Conservation (phyloP, 805 yeast genomes). For the Nakazawaea sp. region DNA sequence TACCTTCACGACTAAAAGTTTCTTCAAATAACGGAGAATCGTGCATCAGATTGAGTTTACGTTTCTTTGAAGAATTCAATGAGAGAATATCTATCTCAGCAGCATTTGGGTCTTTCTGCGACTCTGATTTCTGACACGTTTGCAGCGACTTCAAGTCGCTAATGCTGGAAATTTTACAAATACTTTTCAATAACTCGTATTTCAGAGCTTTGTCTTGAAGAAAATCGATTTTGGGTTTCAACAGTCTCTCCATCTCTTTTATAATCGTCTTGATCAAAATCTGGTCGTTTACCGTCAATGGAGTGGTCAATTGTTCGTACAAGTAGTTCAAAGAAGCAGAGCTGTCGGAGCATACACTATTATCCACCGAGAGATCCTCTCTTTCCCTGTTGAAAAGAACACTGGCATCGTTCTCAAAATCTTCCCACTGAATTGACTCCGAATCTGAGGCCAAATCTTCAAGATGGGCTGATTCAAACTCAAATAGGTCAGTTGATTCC, state of each 20-base stretch:
- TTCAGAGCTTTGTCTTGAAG: neutral
- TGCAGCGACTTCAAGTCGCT: neutral
- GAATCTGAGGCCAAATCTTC: neutral
- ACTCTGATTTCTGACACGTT: neutral
- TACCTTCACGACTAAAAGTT: neutral
- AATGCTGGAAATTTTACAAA: neutral
- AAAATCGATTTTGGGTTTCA: constrained; percentile 1
- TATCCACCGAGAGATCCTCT: constrained; percentile 5
- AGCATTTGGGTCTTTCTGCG: neutral
- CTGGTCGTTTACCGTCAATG: constrained; percentile 9
- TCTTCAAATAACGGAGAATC: neutral
- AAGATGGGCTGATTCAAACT: too few relatives aligned
- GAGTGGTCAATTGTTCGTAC: constrained; percentile 8
- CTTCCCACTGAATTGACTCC: constrained; percentile 5
- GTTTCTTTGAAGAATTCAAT: neutral
- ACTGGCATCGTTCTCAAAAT: constrained; percentile 1
- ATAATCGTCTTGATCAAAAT: constrained; percentile 10
- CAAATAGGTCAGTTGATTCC: too few relatives aligned
- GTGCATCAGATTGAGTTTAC: neutral
- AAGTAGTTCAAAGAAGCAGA: constrained; percentile 9
- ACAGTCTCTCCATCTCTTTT: constrained; percentile 8
- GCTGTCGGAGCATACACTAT: constrained; percentile 1
- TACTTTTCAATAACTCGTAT: constrained; percentile 1
- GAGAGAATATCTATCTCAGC: neutral
- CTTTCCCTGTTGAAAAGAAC: constrained; percentile 2